These are phyloP conservation scores for Multifurca ochricompacta DNA, from an alignment of 768 basidiomycete species.

Conservation along the genomic window DNA sequence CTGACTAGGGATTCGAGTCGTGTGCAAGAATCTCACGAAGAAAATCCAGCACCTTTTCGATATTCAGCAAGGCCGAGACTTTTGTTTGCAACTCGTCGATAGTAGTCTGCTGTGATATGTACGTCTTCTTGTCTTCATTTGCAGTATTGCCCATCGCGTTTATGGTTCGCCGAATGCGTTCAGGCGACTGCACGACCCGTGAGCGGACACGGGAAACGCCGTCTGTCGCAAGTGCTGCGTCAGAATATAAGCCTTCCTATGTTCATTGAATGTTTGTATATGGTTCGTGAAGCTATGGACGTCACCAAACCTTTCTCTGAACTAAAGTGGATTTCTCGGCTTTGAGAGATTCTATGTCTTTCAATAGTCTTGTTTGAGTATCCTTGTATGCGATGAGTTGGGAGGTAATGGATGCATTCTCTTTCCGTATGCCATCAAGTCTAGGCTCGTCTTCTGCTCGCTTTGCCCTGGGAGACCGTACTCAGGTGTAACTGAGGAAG, in stretches of 20 bases:
- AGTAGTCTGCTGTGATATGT: slow-evolving; percentile 62
- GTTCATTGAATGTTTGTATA: not conserved
- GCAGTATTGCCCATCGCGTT: slow-evolving; percentile 61
- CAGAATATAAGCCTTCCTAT: slow-evolving; percentile 55
- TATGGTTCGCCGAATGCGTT: slow-evolving; percentile 80
- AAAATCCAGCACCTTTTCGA: slow-evolving; percentile 55
- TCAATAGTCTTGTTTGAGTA: slow-evolving; percentile 46
- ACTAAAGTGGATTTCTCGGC: slow-evolving; percentile 57
- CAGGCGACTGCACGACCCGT: slow-evolving; percentile 87
- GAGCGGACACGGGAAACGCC: slow-evolving; percentile 54
- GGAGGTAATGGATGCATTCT: slow-evolving; percentile 54
- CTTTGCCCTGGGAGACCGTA: slow-evolving; percentile 37
- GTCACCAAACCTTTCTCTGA: slow-evolving; percentile 50
- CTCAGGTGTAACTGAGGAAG: not conserved
- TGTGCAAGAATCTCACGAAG: slow-evolving; percentile 3
- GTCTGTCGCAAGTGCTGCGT: slow-evolving; percentile 52
- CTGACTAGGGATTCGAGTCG: slow-evolving; percentile 31
- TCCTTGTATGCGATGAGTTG: slow-evolving; percentile 67
- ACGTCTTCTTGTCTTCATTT: slow-evolving; percentile 60
- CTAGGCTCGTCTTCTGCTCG: slow-evolving; percentile 63
- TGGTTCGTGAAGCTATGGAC: not conserved
- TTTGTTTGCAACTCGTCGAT: slow-evolving; percentile 71
- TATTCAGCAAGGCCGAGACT: slow-evolving; percentile 56
- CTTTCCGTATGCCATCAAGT: slow-evolving; percentile 49
- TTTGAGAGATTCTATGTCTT: slow-evolving; percentile 66